These are phyloP conservation scores for Coprinellus micaceus DNA, from an alignment of 768 basidiomycete genomes.

Conservation along the genomic window DNA sequence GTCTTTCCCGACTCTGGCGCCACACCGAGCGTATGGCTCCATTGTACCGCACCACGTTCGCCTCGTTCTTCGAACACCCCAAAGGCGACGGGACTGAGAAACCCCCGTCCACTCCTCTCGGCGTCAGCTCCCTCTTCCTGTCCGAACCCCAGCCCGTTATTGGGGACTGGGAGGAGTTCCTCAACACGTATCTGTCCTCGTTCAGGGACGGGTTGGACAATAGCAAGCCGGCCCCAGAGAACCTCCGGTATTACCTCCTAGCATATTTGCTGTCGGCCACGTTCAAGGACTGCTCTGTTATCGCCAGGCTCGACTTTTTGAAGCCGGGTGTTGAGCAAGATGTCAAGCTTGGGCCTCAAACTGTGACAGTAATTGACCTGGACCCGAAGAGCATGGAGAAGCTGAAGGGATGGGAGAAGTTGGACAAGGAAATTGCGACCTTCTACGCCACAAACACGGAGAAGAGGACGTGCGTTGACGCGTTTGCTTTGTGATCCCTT, in stretches of 20 bases:
- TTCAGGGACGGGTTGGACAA: slow-evolving; percentile 31
- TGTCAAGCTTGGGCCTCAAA: slow-evolving; percentile 18
- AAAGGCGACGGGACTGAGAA: slow-evolving; percentile 5
- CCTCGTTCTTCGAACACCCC: slow-evolving; percentile 18
- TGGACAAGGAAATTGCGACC: slow-evolving; percentile 62
- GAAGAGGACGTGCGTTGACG: slow-evolving; percentile 33
- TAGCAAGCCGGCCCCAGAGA: slow-evolving; percentile 31
- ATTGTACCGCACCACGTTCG: slow-evolving; percentile 18
- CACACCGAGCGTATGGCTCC: slow-evolving; percentile 24
- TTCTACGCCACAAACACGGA: slow-evolving; percentile 17
- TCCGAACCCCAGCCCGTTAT: slow-evolving; percentile 49
- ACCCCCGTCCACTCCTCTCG: slow-evolving; percentile 28
- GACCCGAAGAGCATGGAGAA: slow-evolving; percentile 73
- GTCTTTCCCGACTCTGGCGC: slow-evolving; percentile 51
- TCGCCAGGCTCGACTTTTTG: slow-evolving; percentile 34
- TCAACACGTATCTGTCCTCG: slow-evolving; percentile 47
- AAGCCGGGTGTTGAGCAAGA: slow-evolving; percentile 14
- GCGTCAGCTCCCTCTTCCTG: slow-evolving; percentile 27
- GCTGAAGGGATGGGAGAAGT: slow-evolving; percentile 64
- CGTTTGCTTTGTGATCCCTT: background rate
- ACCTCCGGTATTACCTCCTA: slow-evolving; percentile 61
- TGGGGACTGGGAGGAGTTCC: slow-evolving; percentile 63
- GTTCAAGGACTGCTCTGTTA: slow-evolving; percentile 91
- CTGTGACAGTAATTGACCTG: slow-evolving; percentile 77
- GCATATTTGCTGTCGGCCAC: slow-evolving; percentile 86